These are phyloP conservation scores for Straminergon stramineum DNA, from an alignment of 225 moss, liverwort and hornwort genomes.

Conservation along the genomic window DNA sequence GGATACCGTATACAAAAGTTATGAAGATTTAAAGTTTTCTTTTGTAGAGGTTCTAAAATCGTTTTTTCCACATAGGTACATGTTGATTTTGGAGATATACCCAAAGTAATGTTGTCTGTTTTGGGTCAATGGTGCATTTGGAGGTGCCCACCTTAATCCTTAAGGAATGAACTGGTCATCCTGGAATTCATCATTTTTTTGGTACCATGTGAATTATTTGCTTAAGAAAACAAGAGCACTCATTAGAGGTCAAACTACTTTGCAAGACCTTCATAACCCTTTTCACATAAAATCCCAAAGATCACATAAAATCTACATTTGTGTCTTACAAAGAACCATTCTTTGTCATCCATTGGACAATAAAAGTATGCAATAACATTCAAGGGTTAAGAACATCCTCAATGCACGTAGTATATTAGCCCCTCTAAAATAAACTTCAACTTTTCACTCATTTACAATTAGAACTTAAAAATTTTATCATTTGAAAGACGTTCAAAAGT, in stretches of 20 bases:
- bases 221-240: no score
- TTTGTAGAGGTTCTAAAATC: neutral
- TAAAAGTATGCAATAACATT: fast-evolving
- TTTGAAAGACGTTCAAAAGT: neutral
- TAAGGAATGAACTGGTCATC: no score
- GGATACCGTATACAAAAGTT: neutral
- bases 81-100: neutral
- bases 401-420: neutral
- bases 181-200: no score
- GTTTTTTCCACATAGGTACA: neutral
- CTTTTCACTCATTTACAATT: neutral
- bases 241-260: no score
- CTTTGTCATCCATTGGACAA: neutral
- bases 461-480: neutral
- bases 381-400: neutral
- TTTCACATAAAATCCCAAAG: neutral
- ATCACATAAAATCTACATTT: neutral
- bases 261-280: no score
- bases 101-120: fast-evolving
- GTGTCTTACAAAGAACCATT: neutral
- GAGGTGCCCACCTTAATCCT: neutral
- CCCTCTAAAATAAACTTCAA: neutral
- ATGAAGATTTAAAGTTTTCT: neutral
- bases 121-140: fast-evolving
- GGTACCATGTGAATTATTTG: no score